Percentiles rank a stretch among this genome's conserved stretches.
Conservation (phyloP, 2,329 filamentous ascomycete species). For the Coniochaeta sp. region DNA sequence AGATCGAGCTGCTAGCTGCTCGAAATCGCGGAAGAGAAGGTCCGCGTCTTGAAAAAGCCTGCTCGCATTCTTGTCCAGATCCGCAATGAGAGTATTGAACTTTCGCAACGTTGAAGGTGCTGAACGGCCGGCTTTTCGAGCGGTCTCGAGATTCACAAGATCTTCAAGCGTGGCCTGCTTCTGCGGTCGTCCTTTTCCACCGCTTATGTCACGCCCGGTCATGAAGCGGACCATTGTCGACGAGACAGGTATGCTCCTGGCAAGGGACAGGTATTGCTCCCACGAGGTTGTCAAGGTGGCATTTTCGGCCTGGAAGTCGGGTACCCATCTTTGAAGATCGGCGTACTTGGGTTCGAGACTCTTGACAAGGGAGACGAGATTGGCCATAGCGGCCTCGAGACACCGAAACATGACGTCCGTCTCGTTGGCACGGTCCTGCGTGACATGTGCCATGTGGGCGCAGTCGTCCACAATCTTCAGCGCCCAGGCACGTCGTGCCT, state of each 20-base stretch:
- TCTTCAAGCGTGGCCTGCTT: constrained; percentile 59
- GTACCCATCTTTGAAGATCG: constrained; percentile 65
- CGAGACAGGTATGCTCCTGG: constrained; percentile 57
- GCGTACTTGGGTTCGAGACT: constrained; percentile 63
- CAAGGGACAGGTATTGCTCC: constrained; percentile 60
- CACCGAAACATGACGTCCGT: constrained; percentile 72
- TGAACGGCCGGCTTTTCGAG: constrained; percentile 63
- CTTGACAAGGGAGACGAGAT: constrained; percentile 69
- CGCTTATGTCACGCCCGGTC: constrained; percentile 37
- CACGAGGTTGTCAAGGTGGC: constrained; percentile 54
- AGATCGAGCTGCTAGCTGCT: constrained; percentile 47
- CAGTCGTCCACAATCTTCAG: constrained; percentile 62
- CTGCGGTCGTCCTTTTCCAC: constrained; percentile 30
- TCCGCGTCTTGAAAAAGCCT: constrained; percentile 56
- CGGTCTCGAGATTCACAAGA: constrained; percentile 66
- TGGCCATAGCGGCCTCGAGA: constrained; percentile 77
- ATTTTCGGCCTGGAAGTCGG: constrained; percentile 61
- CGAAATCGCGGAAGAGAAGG: constrained; percentile 54
- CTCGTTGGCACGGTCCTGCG: constrained; percentile 61
- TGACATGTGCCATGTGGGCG: constrained; percentile 51
- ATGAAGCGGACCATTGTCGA: constrained; percentile 60
- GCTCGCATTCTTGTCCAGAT: constrained; percentile 52
- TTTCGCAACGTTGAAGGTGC: constrained; percentile 50
- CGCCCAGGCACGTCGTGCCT: constrained; percentile 74
- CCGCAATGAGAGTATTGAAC: constrained; percentile 51